Evolutionary conservation across 2,329 filamentous ascomycete genomes (phyloP), one percentile per base, ranked within the genome.

Genomic region (Cladosporium sp.): DNA sequence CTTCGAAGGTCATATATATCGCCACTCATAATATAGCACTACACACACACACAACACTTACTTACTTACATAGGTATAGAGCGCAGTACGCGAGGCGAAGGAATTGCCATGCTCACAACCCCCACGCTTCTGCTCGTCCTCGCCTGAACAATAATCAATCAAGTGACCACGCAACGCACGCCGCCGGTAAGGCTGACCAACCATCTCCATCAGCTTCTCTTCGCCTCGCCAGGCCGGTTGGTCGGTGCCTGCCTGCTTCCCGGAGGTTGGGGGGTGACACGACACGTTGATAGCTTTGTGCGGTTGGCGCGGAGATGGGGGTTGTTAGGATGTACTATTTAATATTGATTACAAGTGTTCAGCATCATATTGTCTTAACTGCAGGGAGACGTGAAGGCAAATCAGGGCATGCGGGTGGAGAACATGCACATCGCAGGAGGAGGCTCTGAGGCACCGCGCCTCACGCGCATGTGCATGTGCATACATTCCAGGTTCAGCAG

Each of bases 121-220:
- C 55, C 55, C 55, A 58, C 55, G 55, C 55, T 38, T 30, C 28
- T 18, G 26, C 26, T 36, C 36, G n/a, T 51, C 21, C 24, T 52
- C 54, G 21, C 55, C 55, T 58, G 30, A 41, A 58, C 34, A 58
- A 41, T 41, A 3, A n/a, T 44, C 55, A 58, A 58, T 44, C 55
- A 58, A 58, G 55, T 58, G 55, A 58, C 38, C 55, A 58, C 55
- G 34, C 55, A 14, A 14, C 34, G 34, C 34, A 36, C 34, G 34
- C n/a, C 55, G 55, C 34, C 55, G 34, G 55, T 58, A 58, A 58
- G 55, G 55, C 55, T 58, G 55, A 58, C 55, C 55, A 58, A 58
- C 55, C 34, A 58, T 28, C 44, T 26, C 44, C 11, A 38, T 54
- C 28, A 54, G 51, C 51, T 54, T 30, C n/a, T 34, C n/a, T 34